Percentiles rank a stretch among this genome's conserved stretches.
These are phyloP conservation scores for Endothia cerciana DNA, from an alignment of 2,329 filamentous ascomycete species.

Conservation along the genomic window DNA sequence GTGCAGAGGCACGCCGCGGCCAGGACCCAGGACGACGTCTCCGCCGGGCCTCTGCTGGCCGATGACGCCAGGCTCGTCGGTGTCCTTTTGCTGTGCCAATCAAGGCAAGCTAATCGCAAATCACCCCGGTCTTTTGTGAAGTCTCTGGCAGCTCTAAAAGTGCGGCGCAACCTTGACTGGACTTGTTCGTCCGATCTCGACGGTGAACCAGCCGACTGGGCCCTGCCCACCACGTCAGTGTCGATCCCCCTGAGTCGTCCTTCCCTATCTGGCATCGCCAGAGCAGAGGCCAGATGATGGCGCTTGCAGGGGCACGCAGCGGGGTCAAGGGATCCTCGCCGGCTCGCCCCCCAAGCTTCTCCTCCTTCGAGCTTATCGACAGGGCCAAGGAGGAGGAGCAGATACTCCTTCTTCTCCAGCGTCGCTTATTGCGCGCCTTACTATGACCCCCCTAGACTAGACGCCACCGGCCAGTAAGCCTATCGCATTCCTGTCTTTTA, in stretches of 20 bases:
- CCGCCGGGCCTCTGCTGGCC: not conserved
- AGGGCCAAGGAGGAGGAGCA: not conserved
- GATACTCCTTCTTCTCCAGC: not conserved
- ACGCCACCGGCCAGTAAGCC: not conserved
- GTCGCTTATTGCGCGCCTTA: not conserved
- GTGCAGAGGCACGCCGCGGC: not conserved
- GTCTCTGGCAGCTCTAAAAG: not conserved
- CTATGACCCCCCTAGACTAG: not conserved
- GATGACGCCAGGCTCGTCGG: not conserved
- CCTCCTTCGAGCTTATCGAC: not conserved
- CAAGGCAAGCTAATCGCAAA: not conserved
- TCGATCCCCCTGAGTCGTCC: conserved; percentile 17
- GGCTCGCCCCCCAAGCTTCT: not conserved
- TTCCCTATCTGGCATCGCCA: conserved; percentile 10
- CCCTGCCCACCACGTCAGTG: not conserved
- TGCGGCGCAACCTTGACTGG: not conserved
- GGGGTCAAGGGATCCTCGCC: not conserved
- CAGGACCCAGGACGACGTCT: not conserved
- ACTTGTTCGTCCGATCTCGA: conserved; percentile 11
- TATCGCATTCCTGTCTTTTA: not conserved
- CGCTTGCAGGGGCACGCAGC: conserved; percentile 5
- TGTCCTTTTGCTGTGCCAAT: not conserved
- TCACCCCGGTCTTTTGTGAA: not conserved
- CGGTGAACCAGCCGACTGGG: conserved; percentile 14
- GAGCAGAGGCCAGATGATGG: conserved; percentile 2